These are phyloP conservation scores for Talaromyces sp. DNA, from an alignment of 2,329 filamentous ascomycete species.

Conservation along the genomic window DNA sequence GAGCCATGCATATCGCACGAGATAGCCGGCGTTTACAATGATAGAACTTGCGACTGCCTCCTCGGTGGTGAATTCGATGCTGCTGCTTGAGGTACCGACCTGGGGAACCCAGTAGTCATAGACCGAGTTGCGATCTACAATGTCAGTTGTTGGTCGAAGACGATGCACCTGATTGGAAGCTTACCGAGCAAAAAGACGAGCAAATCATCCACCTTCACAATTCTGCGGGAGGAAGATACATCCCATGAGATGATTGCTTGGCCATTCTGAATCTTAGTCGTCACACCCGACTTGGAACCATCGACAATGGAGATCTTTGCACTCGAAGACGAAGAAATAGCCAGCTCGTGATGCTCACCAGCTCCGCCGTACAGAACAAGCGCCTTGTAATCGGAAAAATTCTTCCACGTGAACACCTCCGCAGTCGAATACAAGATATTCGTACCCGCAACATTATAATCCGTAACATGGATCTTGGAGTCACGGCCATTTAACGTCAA, in stretches of 20 bases:
- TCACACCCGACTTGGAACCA: constrained; percentile 34
- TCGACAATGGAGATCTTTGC: constrained; percentile 32
- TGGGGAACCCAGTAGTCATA: constrained; percentile 49
- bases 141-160: not conserved
- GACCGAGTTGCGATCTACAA: constrained; percentile 51
- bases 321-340: constrained; percentile 30
- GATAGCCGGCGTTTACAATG: constrained; percentile 46
- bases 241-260: constrained; percentile 51
- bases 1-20: constrained; percentile 51
- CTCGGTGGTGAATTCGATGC: constrained; percentile 33
- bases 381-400: constrained; percentile 56
- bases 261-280: constrained; percentile 31
- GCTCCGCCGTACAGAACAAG: constrained; percentile 43
- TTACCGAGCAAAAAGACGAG: constrained; percentile 57
- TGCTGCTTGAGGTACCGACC: constrained; percentile 30
- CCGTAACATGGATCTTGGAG: constrained; percentile 46
- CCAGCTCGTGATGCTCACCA: constrained; percentile 44
- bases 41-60: constrained; percentile 35
- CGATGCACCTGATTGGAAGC: constrained; percentile 19
- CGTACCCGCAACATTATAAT: constrained; percentile 42
- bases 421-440: constrained; percentile 47
- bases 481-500: constrained; percentile 44
- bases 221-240: constrained; percentile 49
- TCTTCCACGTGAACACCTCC: constrained; percentile 55
- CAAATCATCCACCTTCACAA: constrained; percentile 44